These are phyloP conservation scores for Botryotinia narcissicola DNA, from an alignment of 2,329 filamentous ascomycete genomes.

Conservation along the genomic window DNA sequence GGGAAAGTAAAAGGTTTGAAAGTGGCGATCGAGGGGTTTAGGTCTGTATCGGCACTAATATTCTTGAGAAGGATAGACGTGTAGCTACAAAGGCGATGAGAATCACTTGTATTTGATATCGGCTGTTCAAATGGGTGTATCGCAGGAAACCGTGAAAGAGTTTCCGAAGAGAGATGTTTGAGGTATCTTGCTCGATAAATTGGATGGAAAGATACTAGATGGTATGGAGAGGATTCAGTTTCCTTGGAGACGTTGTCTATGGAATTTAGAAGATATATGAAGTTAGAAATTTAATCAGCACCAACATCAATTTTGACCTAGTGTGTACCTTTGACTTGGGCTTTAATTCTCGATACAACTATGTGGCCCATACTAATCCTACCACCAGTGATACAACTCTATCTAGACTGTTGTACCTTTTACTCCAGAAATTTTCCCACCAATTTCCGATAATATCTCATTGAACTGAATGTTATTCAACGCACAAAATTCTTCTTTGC, in stretches of 20 bases:
- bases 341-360: not conserved
- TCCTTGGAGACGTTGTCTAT: not conserved
- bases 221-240: fast-evolving
- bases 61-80: not conserved
- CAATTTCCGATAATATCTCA: fast-evolving
- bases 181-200: not conserved
- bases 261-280: not conserved
- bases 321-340: not conserved
- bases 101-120: not conserved
- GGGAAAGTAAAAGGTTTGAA: not conserved
- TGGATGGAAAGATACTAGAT: not conserved
- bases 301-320: fast-evolving
- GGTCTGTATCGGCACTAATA: not conserved
- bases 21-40: too few species aligned
- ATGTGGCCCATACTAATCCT: too few species aligned
- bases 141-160: too few species aligned
- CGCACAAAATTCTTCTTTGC: not conserved
- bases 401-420: not conserved
- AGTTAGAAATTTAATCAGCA: not conserved
- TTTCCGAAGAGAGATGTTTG: not conserved
- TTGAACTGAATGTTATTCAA: not conserved
- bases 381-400: not conserved
- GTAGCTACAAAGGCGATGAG: too few species aligned
- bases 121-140: not conserved
- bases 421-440: not conserved